These are phyloP conservation scores for Crithidia sp. DNA, from an alignment of 208 protist genomes.

Conservation along the genomic window DNA sequence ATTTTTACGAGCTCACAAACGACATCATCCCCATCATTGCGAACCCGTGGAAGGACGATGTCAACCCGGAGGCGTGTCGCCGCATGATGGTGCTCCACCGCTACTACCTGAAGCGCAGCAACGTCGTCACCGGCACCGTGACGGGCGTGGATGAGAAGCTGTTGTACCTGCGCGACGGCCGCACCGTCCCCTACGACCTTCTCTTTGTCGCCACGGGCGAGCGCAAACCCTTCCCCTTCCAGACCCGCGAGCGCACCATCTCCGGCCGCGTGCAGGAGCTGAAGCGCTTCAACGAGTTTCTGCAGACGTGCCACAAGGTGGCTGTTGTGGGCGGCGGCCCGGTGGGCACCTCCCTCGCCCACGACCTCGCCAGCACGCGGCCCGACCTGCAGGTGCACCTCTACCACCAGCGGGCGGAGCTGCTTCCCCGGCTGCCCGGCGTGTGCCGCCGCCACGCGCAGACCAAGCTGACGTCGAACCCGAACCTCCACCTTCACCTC, in stretches of 20 bases:
- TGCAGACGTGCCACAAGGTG: conserved; percentile 76
- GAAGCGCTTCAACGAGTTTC: conserved; percentile 73
- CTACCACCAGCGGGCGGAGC: conserved; percentile 63
- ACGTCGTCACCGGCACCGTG: conserved; percentile 86
- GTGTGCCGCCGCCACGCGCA: conserved; percentile 66
- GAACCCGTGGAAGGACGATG: conserved; percentile 65
- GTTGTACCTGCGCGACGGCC: conserved; percentile 72
- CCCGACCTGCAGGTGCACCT: conserved; percentile 79
- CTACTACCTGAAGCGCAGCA: conserved; percentile 86
- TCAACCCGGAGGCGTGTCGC: conserved; percentile 70
- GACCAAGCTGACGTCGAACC: conserved; percentile 49
- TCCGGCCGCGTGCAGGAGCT: conserved; percentile 81
- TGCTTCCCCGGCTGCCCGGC: conserved; percentile 69
- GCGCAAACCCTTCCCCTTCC: conserved; percentile 81
- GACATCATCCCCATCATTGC: conserved; percentile 80
- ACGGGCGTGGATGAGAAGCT: conserved; percentile 63
- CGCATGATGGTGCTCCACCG: conserved; percentile 83
- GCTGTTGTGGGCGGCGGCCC: conserved; percentile 86
- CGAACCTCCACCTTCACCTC: conserved; percentile 65
- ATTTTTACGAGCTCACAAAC: conserved; percentile 87
- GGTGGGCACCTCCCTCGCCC: conserved; percentile 72
- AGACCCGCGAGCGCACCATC: conserved; percentile 70
- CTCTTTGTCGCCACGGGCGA: conserved; percentile 82
- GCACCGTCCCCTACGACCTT: conserved; percentile 78
- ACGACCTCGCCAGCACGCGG: conserved; percentile 59